Evolutionary conservation across 495 filamentous ascomycete genomes (phyloP).

Genomic region (Gamarada debralockiae): DNA sequence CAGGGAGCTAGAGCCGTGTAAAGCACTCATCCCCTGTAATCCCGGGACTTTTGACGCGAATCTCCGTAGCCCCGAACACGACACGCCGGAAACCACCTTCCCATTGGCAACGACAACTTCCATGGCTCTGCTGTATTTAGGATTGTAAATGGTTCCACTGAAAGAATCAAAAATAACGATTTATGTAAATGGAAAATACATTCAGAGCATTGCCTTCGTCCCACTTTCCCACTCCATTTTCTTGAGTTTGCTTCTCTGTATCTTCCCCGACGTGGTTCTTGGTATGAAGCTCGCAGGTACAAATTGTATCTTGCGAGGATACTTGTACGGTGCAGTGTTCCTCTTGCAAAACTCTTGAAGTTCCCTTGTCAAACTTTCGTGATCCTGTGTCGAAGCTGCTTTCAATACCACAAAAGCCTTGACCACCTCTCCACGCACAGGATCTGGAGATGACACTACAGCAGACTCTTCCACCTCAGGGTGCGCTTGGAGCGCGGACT

Average conservation of each 20-base stretch:
- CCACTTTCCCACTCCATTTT: slow-evolving; percentile 2
- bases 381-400: neutral
- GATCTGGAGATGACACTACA: slow-evolving; percentile 6
- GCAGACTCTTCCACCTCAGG: slow-evolving; percentile 1
- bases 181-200: too few relatives aligned
- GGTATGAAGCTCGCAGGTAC: slow-evolving; percentile 6
- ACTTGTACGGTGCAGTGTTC: slow-evolving; percentile 10
- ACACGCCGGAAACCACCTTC: too few relatives aligned
- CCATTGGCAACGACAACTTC: too few relatives aligned
- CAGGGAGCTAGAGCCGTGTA: too few relatives aligned
- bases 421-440: slow-evolving; percentile 2
- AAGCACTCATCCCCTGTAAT: too few relatives aligned
- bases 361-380: neutral
- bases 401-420: slow-evolving; percentile 9
- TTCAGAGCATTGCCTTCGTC: slow-evolving; percentile 1
- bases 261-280: slow-evolving; percentile 5
- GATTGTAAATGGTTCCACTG: too few relatives aligned
- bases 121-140: too few relatives aligned
- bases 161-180: too few relatives aligned
- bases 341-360: slow-evolving; percentile 11
- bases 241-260: slow-evolving; percentile 2
- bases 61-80: too few relatives aligned
- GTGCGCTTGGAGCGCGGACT: slow-evolving; percentile 7
- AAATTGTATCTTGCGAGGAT: slow-evolving; percentile 10
- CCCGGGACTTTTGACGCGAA: too few relatives aligned